Evolutionary conservation across 2,329 filamentous ascomycete genomes (phyloP), one percentile per base, ranked within the genome.

Genomic region (Dryadomyces quercus-mongolicae): DNA sequence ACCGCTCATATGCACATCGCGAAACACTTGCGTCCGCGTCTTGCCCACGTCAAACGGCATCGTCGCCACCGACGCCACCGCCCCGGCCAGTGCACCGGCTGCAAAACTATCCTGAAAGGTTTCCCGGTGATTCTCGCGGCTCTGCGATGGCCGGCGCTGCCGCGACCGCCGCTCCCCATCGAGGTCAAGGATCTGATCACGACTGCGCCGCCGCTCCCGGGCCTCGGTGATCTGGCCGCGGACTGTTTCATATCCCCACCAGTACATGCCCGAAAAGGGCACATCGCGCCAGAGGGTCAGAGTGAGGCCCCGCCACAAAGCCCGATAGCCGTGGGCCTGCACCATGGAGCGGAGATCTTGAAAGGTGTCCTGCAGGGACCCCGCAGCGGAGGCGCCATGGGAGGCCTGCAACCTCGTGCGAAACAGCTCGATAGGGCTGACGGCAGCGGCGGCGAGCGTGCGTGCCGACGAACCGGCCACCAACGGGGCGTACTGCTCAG

Each of bases 31-130:
- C 56, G 91, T 91, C 20, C 93, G 78, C 5, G 93, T 98, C 74
- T 98, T 98, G 61, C 93, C 93, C 0, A 98, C 93, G 63, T 98
- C 93, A 62, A 98, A 98, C 0, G 93, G 93, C 56, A 88, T 96
- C 0, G 93, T 98, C 20, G 93, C 76, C 21, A 96, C 78, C 1
- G 92, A 91, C 0, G 93, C 90, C 31, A 93, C 77, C 0, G 87
- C 85, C 4, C 93, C 93, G 0, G 91, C 93, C 2, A 80, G 68
- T 0, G 89, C 89, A 18, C 93, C 93, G 0, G 92, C 88, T 18
- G 89, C 71, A 64, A 97, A 98, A 62, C 88, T 93, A 69, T 97
- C 92, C 25, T 87, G 70, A 54, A 97, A 89, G 0, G 91, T 93
- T 5, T 84, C 80, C 2, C 77, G 77, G 60, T 88, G 86, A 56